Evolutionary conservation across 768 basidiomycete genomes (phyloP), one percentile per base, ranked within the genome.

Genomic region (Pleurotus cornucopiae): DNA sequence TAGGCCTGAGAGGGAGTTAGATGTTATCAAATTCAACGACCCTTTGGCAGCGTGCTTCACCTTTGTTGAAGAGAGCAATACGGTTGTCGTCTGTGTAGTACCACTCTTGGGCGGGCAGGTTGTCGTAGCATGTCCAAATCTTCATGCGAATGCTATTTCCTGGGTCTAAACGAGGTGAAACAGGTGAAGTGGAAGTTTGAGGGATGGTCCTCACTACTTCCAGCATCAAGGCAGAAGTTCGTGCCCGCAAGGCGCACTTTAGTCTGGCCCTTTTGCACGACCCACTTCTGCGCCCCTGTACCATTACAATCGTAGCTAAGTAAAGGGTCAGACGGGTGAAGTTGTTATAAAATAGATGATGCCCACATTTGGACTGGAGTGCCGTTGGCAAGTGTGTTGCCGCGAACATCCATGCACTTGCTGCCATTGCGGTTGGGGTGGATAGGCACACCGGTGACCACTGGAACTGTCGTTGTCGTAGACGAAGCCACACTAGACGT

Each of bases 281-380:
- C 45, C 70, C 70, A 71, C 34, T 66, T 63, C 54, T 71, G 71
- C 1, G 69, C 69, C 4, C 60, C 43, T 9, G 66, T 69, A 13
- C 66, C 67, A 41, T 72, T 71, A 53, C 71, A 72, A 38, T 72
- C 70, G 51, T 66, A 71, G n/a, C 70, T 71, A 54, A 25, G 4
- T 4, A 6, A 14, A 12, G n/a, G 6, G 18, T 49, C 1, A 49
- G 25, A 25, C 12, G 7, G 45, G 34, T 18, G 18, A 18, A 18
- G 18, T 18, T 18, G 18, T 18, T 18, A 18, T 18, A 18, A 18
- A 18, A 18, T 18, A 34, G 26, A n/a, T 14, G 20, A 3, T 7
- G 12, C 12, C 14, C 48, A 44, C 69, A 73, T 67, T 49, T 72
- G 70, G 14, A 73, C 71, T 5, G 67, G 64, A 4, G 69, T 72